Conservation (phyloP, 164 flowering plant species). For the Piper longum region DNA sequence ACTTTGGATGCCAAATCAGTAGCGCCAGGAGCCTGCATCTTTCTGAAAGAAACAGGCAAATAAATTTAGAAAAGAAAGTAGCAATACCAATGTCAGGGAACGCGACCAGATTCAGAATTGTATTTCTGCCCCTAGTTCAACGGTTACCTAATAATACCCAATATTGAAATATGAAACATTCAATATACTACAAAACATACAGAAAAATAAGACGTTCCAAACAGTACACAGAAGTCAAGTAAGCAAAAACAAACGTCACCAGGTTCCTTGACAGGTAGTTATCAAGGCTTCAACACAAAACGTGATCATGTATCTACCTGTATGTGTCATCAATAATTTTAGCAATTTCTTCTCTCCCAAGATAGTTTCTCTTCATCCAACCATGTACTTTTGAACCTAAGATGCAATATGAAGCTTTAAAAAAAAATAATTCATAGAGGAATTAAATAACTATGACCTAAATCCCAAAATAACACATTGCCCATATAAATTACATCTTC, state of each 20-base stretch:
- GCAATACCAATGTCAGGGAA: too few species aligned
- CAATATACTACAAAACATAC: too few species aligned
- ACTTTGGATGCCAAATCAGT: slow-evolving; percentile 71
- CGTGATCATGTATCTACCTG: slow-evolving; percentile 32
- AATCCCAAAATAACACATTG: background rate
- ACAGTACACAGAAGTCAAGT: too few species aligned
- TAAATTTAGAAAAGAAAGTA: too few species aligned
- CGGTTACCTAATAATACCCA: too few species aligned
- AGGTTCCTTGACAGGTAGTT: background rate
- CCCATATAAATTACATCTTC: background rate
- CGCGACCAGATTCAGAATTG: too few species aligned
- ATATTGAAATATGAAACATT: too few species aligned
- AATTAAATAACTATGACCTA: background rate
- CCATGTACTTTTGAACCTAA: slow-evolving; percentile 41
- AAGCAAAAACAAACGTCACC: too few species aligned
- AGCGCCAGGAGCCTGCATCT: slow-evolving; percentile 76
- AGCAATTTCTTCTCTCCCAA: slow-evolving; percentile 69
- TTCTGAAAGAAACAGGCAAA: slow-evolving; percentile 27
- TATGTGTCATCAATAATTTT: slow-evolving; percentile 82
- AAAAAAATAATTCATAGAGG: background rate
- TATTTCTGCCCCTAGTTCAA: background rate
- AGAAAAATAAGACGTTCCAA: too few species aligned
- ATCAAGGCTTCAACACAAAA: background rate
- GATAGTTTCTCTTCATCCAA: slow-evolving; percentile 50
- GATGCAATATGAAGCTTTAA: background rate